phyloP scores from a whole-genome alignment of 371 early-diverging fungal species.

The Apophysomyces ossiformis region DNA sequence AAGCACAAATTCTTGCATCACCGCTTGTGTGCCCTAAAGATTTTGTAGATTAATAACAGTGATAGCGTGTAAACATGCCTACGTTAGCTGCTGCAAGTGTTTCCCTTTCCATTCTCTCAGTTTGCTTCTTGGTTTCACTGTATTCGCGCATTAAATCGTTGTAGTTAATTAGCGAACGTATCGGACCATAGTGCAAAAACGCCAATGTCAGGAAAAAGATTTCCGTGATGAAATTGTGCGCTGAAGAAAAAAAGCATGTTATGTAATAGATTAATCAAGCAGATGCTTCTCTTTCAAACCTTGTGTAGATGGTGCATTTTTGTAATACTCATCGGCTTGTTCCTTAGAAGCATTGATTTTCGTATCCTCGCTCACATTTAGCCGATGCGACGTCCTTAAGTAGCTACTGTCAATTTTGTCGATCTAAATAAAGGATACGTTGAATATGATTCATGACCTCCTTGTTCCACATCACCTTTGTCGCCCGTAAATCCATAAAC shows the following conservation, averaged over 20 bases:
- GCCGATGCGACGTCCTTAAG: constrained; percentile 54
- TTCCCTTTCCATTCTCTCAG: constrained; percentile 57
- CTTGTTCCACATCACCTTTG: constrained; percentile 55
- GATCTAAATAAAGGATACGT: constrained; percentile 33
- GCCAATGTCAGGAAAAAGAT: constrained; percentile 82
- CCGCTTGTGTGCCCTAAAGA: constrained; percentile 41
- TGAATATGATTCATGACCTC: not conserved
- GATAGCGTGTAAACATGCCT: constrained; percentile 14
- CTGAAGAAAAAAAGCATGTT: constrained; percentile 7
- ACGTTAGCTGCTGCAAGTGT: constrained; percentile 46
- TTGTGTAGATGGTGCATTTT: not conserved
- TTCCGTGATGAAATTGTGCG: constrained; percentile 87
- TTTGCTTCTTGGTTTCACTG: constrained; percentile 64
- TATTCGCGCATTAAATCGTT: constrained; percentile 68
- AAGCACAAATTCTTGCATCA: constrained; percentile 57
- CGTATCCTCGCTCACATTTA: constrained; percentile 76
- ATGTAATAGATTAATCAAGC: not conserved
- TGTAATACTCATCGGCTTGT: constrained; percentile 65
- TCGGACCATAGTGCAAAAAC: constrained; percentile 81
- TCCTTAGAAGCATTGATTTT: constrained; percentile 80
- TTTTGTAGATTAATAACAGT: not conserved
- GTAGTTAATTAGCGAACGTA: constrained; percentile 73
- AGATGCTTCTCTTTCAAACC: not conserved
- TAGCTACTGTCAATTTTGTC: constrained; percentile 77
- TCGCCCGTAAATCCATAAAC: constrained; percentile 74